These are phyloP conservation scores for Suillus luteus DNA, from an alignment of 768 basidiomycete genomes.

Conservation along the genomic window DNA sequence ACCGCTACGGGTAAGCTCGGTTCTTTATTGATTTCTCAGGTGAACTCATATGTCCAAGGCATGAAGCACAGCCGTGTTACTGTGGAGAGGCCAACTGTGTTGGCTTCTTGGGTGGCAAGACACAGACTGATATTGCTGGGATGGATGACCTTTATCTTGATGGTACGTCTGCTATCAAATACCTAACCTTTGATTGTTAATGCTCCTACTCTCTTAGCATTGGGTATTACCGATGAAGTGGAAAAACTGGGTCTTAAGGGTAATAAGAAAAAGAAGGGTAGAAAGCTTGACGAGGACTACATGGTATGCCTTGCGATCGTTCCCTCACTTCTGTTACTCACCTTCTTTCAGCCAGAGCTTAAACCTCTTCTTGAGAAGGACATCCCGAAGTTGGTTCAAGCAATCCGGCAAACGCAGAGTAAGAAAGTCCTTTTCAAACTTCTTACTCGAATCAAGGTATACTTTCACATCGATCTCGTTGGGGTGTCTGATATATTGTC, in stretches of 20 bases:
- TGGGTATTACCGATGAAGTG: conserved; percentile 92
- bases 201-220: conserved; percentile 48
- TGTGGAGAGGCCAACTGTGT: conserved; percentile 96
- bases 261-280: conserved; percentile 83
- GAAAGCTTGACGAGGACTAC: conserved; percentile 94
- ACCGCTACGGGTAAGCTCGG: conserved; percentile 87
- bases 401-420: conserved; percentile 85
- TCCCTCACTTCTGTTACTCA: conserved; percentile 7
- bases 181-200: not conserved
- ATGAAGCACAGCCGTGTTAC: conserved; percentile 92
- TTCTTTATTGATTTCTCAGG: not conserved
- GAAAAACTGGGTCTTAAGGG: conserved; percentile 85
- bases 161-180: conserved; percentile 47
- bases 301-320: conserved; percentile 50
- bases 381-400: conserved; percentile 89
- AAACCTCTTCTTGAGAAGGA: conserved; percentile 77
- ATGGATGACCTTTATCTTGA: conserved; percentile 97
- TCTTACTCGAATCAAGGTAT: conserved; percentile 81
- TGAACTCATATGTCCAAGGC: conserved; percentile 47
- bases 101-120: conserved; percentile 96
- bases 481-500: conserved; percentile 3
- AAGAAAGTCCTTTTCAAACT: conserved; percentile 81
- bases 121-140: conserved; percentile 91
- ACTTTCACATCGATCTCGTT: conserved; percentile 1
- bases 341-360: conserved; percentile 61